phyloP scores from a whole-genome alignment of 176 grass and related monocot genomes.

The Olyra latifolia region DNA sequence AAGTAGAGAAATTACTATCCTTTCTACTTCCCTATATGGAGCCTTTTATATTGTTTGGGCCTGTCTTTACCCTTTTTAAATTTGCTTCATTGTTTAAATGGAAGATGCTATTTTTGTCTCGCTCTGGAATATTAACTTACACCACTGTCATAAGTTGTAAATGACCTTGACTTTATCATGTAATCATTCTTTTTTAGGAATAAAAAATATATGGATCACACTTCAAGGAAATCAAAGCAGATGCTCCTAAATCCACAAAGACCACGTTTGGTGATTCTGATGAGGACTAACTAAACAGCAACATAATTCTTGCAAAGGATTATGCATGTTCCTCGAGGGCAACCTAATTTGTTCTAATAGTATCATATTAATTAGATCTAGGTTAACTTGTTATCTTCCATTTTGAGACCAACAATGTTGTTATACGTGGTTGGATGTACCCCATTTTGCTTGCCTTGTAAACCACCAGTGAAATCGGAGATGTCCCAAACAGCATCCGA shows the following conservation, averaged over 20 bases:
- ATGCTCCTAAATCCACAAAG: constrained; percentile 96
- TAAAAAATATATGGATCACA: constrained; percentile 90
- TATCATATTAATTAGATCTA: constrained; percentile 6
- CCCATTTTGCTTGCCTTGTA: neutral
- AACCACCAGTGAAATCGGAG: neutral
- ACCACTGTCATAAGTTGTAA: neutral
- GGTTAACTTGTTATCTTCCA: constrained; percentile 20
- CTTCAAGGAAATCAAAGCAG: constrained; percentile 82
- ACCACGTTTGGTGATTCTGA: constrained; percentile 87
- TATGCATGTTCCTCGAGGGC: neutral
- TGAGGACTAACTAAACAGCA: constrained; percentile 48
- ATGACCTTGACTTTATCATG: constrained; percentile 8
- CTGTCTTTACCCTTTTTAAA: neutral
- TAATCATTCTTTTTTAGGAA: constrained; percentile 51
- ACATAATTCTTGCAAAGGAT: neutral
- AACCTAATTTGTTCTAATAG: neutral
- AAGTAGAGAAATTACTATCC: neutral
- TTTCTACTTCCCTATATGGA: neutral
- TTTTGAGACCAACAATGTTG: neutral
- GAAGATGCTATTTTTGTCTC: neutral
- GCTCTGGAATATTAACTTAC: neutral
- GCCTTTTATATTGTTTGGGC: neutral
- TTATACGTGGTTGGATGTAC: neutral
- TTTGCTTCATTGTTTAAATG: neutral
- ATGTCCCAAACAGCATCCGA: neutral